Evolutionary conservation across 2,329 filamentous ascomycete genomes (phyloP).

Genomic region (Aspergillus tamarii): DNA sequence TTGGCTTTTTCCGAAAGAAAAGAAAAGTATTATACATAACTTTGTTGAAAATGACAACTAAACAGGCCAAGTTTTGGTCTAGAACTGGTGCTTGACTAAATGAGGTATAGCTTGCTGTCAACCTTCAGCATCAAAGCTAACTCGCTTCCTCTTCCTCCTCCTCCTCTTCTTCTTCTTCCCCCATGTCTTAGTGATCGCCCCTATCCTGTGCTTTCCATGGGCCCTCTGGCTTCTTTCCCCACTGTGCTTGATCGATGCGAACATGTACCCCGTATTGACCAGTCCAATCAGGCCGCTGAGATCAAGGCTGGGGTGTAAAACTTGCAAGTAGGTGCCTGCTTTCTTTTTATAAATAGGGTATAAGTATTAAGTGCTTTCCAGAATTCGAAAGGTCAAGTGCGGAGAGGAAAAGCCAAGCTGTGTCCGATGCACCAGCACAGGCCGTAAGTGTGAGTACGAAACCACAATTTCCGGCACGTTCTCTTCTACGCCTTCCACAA

Average conservation of each 20-base stretch:
- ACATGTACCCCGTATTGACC: neutral
- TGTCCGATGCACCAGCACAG: slow-evolving; percentile 33
- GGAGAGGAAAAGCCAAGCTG: slow-evolving; percentile 39
- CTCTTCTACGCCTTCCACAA: neutral
- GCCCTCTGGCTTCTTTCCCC: neutral
- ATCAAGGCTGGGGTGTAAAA: slow-evolving; percentile 33
- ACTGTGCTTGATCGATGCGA: neutral
- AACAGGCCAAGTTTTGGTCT: too few relatives aligned
- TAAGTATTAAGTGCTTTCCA: slow-evolving; percentile 9
- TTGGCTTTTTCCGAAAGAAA: too few relatives aligned
- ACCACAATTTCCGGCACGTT: slow-evolving; percentile 1
- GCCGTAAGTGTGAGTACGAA: slow-evolving; percentile 38
- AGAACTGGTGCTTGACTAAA: neutral
- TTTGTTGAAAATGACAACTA: too few relatives aligned
- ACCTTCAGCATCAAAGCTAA: neutral
- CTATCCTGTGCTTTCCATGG: too few relatives aligned
- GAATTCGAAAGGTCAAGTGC: slow-evolving; percentile 39
- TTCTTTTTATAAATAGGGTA: neutral
- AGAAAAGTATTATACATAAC: too few relatives aligned
- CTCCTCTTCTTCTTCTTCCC: neutral
- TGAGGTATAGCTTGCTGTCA: neutral
- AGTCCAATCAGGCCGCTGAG: slow-evolving; percentile 15
- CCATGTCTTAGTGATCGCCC: neutral
- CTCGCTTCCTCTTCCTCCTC: too few relatives aligned
- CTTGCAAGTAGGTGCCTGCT: slow-evolving; percentile 31